These are phyloP conservation scores for Pilasporangium apinafurcum DNA, from an alignment of 352 stramenopile species.

Conservation along the genomic window DNA sequence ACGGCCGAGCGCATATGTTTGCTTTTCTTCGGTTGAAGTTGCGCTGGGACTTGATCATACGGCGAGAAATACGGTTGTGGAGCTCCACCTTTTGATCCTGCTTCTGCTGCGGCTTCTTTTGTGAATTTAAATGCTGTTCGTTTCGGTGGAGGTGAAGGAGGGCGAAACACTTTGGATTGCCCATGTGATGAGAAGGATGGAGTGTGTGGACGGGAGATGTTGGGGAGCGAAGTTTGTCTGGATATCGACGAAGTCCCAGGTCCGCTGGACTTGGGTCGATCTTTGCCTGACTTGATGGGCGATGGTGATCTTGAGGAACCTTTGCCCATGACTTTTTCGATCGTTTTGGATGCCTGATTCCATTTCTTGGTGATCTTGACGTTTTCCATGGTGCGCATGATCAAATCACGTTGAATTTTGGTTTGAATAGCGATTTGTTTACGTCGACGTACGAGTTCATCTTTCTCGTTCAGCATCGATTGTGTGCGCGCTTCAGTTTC, in stretches of 20 bases:
- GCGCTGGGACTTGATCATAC: conserved; percentile 48
- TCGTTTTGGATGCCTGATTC: conserved; percentile 70
- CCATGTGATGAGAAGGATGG: conserved; percentile 16
- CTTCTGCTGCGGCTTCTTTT: conserved; percentile 40
- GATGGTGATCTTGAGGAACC: conserved; percentile 31
- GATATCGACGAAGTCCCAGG: conserved; percentile 24
- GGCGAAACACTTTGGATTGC: conserved; percentile 43
- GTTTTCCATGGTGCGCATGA: conserved; percentile 86
- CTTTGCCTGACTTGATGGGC: conserved; percentile 15
- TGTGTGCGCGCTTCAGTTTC: conserved; percentile 79
- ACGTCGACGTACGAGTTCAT: conserved; percentile 70
- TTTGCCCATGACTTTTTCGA: conserved; percentile 61
- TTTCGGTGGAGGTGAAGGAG: conserved; percentile 54
- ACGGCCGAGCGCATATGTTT: conserved; percentile 13
- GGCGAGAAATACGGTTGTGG: conserved; percentile 63
- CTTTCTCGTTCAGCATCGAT: conserved; percentile 76
- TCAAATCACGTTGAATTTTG: conserved; percentile 87
- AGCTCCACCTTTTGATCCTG: conserved; percentile 4
- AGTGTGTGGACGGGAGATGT: conserved; percentile 14
- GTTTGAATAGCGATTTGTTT: conserved; percentile 73
- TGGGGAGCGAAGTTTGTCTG: conserved; percentile 38
- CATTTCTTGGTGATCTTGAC: conserved; percentile 88
- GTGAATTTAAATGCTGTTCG: conserved; percentile 72
- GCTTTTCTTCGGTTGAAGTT: conserved; percentile 47
- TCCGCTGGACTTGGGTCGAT: conserved; percentile 55